These are phyloP conservation scores for Przewalskia tangutica DNA, from an alignment of 257 asterid species.

Conservation along the genomic window DNA sequence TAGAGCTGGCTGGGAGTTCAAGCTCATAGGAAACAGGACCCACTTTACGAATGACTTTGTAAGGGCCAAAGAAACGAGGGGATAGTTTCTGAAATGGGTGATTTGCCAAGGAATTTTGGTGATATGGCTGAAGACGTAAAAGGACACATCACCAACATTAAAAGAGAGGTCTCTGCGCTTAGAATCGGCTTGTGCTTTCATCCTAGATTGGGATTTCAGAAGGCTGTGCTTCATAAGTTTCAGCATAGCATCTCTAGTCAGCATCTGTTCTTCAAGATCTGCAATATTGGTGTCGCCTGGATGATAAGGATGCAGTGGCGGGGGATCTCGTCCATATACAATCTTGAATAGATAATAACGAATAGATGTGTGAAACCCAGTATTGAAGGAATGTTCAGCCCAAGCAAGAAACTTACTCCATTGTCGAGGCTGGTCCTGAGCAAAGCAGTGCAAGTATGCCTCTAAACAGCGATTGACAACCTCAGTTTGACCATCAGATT, in stretches of 20 bases:
- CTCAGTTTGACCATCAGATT: no score
- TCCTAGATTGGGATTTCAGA: not conserved
- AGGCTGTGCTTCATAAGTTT: not conserved
- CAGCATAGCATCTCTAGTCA: not conserved
- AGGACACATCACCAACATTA: not conserved
- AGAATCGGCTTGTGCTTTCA: not conserved
- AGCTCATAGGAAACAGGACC: not conserved
- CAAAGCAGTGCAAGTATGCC: no score
- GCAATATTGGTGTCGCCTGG: not conserved
- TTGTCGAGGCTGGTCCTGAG: no score
- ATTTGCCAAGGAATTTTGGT: not conserved
- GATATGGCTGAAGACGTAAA: not conserved
- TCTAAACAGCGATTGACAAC: no score
- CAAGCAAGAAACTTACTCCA: not conserved
- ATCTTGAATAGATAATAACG: not conserved
- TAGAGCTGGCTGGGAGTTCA: not conserved
- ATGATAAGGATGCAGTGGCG: not conserved
- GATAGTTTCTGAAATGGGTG: not conserved
- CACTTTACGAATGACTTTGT: not conserved
- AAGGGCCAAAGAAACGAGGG: not conserved
- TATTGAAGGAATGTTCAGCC: slow-evolving; percentile 4
- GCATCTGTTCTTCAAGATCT: not conserved
- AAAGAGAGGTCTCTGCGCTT: not conserved
- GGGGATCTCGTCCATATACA: not conserved
- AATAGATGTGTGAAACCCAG: not conserved